Conservation (phyloP, 1,284 basidiomycete species). For the Papiliotrema terrestris region DNA sequence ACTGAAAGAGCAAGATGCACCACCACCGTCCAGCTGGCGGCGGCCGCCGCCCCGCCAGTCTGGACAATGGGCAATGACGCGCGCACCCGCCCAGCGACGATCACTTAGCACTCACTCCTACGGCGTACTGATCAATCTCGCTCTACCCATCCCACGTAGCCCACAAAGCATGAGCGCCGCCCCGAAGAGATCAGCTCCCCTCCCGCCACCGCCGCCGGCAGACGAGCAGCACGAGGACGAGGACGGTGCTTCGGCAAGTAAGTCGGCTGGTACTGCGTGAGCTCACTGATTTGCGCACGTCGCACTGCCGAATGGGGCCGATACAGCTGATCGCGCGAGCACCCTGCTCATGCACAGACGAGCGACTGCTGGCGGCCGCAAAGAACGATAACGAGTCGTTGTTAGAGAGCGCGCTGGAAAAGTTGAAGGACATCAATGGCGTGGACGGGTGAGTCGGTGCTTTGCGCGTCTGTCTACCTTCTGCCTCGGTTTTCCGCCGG, state of each 20-base stretch:
- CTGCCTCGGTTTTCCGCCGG: too few species aligned
- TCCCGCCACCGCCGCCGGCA: slow-evolving; percentile 32
- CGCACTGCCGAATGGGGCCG: neutral
- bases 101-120: neutral
- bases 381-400: slow-evolving; percentile 70
- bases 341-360: slow-evolving; percentile 53
- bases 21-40: too few species aligned
- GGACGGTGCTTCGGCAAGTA: slow-evolving; percentile 43
- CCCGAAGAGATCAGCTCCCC: slow-evolving; percentile 34
- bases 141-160: slow-evolving; percentile 2
- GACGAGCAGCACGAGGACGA: slow-evolving; percentile 23
- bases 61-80: too few species aligned
- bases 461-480: neutral
- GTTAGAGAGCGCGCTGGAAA: slow-evolving; percentile 59
- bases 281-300: too few species aligned
- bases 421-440: slow-evolving; percentile 67
- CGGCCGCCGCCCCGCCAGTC: too few species aligned
- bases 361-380: slow-evolving; percentile 69
- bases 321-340: neutral
- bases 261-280: too few species aligned
- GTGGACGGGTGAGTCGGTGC: slow-evolving; percentile 62
- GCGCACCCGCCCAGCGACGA: too few species aligned
- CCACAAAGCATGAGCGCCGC: slow-evolving; percentile 29
- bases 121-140: neutral
- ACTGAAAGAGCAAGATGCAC: too few species aligned